Percentiles rank a stretch among this genome's conserved stretches.
Evolutionary conservation across 2,329 filamentous ascomycete species (phyloP).

Genomic region (Scytalidium lignicola): DNA sequence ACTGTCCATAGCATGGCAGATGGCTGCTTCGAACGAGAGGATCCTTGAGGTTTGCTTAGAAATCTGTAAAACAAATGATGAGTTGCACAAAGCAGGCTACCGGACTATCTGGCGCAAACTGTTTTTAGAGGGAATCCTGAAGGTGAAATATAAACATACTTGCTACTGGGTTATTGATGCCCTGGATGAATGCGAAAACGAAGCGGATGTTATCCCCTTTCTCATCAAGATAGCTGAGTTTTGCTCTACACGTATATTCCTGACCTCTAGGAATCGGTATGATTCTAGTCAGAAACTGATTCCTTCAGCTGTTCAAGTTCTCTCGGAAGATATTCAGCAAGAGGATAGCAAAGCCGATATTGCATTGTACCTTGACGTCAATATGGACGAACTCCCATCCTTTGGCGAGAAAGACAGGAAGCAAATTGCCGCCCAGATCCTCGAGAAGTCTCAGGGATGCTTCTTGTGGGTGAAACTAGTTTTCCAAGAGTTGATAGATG

Average conservation of each 20-base stretch:
- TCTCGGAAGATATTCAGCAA: slow-evolving; percentile 5
- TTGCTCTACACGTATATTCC: slow-evolving; percentile 24
- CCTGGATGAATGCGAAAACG: slow-evolving; percentile 27
- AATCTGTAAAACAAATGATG: slow-evolving; percentile 16
- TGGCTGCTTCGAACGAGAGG: slow-evolving; percentile 22
- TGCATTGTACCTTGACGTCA: slow-evolving; percentile 16
- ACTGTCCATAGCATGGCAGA: slow-evolving; percentile 29
- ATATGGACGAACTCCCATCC: slow-evolving; percentile 13
- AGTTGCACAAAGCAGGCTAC: slow-evolving; percentile 22
- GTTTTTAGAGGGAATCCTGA: slow-evolving; percentile 27
- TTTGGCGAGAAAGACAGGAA: slow-evolving; percentile 1
- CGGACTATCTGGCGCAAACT: slow-evolving; percentile 29
- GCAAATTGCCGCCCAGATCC: slow-evolving; percentile 14
- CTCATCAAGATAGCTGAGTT: slow-evolving; percentile 9
- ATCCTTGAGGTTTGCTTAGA: slow-evolving; percentile 20
- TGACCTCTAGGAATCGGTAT: slow-evolving; percentile 22
- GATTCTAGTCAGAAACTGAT: slow-evolving; percentile 4
- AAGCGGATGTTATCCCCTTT: neutral
- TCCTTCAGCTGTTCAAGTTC: slow-evolving; percentile 5
- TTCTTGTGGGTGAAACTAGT: slow-evolving; percentile 31
- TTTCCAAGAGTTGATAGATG: slow-evolving; percentile 24
- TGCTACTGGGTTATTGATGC: slow-evolving; percentile 33
- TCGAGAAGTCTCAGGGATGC: slow-evolving; percentile 24
- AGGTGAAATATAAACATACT: slow-evolving; percentile 11
- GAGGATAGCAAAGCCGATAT: slow-evolving; percentile 25